These are phyloP conservation scores for Heliamphora pulchella DNA, from an alignment of 179 eudicot genomes.

Conservation along the genomic window DNA sequence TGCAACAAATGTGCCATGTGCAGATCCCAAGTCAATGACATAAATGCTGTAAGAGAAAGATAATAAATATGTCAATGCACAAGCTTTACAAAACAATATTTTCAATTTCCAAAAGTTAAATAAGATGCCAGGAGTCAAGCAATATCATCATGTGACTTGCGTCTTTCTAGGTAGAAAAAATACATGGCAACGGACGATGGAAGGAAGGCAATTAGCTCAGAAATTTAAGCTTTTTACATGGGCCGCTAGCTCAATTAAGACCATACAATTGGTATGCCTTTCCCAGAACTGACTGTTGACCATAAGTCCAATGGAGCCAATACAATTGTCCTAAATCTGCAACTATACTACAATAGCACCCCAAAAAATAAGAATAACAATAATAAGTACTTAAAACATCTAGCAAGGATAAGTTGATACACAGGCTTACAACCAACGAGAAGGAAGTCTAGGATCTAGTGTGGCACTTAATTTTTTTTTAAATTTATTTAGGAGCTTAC, in stretches of 20 bases:
- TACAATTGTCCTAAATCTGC: background rate
- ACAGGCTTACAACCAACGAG: too few species aligned
- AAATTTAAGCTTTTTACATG: background rate
- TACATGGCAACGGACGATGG: background rate
- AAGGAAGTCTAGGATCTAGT: too few species aligned
- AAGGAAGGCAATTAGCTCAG: background rate
- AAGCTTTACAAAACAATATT: background rate
- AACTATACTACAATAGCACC: too few species aligned
- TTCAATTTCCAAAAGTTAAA: background rate
- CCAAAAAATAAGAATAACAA: too few species aligned
- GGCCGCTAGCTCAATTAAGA: background rate
- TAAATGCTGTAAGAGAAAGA: slow-evolving; percentile 53
- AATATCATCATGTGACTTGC: background rate
- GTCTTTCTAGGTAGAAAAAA: background rate
- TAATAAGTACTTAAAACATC: too few species aligned
- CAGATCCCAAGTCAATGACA: slow-evolving; percentile 94
- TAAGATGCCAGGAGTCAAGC: background rate
- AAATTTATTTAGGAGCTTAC: too few species aligned
- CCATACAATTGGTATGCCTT: background rate
- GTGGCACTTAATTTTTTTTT: too few species aligned
- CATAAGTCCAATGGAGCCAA: background rate
- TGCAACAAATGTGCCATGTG: slow-evolving; percentile 98
- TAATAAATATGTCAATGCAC: slow-evolving; percentile 15
- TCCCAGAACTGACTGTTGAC: background rate
- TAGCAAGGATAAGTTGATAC: too few species aligned